Conservation (phyloP, 371 early-diverging fungal species). For the Mortierella sp. region DNA sequence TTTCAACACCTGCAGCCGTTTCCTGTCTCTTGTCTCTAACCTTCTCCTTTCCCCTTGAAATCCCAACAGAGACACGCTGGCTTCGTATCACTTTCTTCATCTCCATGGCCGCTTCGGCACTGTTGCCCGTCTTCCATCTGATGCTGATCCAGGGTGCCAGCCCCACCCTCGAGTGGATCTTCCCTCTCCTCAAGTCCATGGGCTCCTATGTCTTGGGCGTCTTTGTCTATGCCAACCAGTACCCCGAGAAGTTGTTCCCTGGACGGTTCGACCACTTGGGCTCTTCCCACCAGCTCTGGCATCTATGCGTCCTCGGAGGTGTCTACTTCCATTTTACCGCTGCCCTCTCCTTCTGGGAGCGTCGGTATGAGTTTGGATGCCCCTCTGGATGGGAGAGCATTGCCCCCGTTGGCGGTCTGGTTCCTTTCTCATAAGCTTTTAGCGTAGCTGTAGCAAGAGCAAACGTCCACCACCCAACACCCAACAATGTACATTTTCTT, state of each 20-base stretch:
- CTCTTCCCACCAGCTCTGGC: constrained; percentile 88
- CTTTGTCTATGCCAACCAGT: constrained; percentile 75
- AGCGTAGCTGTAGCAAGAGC: not conserved
- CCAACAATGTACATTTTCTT: constrained; percentile 7
- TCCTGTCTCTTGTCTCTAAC: not conserved
- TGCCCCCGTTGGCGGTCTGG: constrained; percentile 50
- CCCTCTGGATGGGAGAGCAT: constrained; percentile 55
- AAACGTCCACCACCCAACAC: not conserved
- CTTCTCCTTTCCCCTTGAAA: constrained; percentile 1
- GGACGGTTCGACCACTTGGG: constrained; percentile 82
- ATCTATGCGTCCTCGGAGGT: constrained; percentile 78
- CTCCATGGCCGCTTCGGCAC: constrained; percentile 71
- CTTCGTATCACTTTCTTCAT: constrained; percentile 74
- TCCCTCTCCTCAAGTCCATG: constrained; percentile 65
- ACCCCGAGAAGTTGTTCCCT: constrained; percentile 83
- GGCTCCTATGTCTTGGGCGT: constrained; percentile 71
- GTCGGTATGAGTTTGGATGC: constrained; percentile 66
- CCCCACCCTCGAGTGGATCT: constrained; percentile 61
- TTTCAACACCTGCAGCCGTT: not conserved
- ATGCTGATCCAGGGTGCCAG: constrained; percentile 61
- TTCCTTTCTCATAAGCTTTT: constrained; percentile 14
- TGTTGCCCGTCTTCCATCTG: constrained; percentile 71
- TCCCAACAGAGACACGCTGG: constrained; percentile 52
- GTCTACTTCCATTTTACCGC: constrained; percentile 77
- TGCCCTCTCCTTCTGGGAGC: constrained; percentile 66